Base-by-base conservation (phyloP, 345 rosid genomes). In the Acer negundo region DNA sequence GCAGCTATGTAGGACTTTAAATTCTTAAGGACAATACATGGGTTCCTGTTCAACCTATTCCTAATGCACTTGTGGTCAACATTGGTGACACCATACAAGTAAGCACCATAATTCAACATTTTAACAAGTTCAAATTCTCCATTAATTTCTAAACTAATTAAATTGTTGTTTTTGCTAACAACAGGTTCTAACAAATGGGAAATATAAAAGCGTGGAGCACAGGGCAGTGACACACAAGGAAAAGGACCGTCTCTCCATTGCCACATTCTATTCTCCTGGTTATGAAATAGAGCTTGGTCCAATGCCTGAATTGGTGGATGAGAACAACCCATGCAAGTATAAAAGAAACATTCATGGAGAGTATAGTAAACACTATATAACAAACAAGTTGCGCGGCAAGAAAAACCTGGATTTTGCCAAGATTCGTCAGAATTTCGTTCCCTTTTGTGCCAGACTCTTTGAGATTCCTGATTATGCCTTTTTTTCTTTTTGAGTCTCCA, bases 151-250 rank as follows among this genome's bases (percentile, higher is more conserved):
- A 35, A 35, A 35, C 38, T 35, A 42, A 7, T 1, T 46, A 28
- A 28, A 28, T 6, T 15, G 63, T 23, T 62, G 15, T 40, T 20
- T 24, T 7, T 62, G 5, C 38, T 35, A 35, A 35, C 83, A 93
- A 35, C 83, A 95, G 99, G 99, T 95, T 49, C 85, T 95, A 47
- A 90, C 96, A 66, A 95, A 95, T 80, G 99, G 99, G n/a, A 91
- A 80, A 80, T 92, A 92, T 91, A 92, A 90, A 81, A 95, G 98
- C 73, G 94, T 92, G 84, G 99, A 93, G 85, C 99, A 95, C 67
- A 89, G 99, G 66, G 98, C 98, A 65, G 90, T 95, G 70, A 89
- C 96, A 58, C 86, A 92, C 77, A 69, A 65, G 75, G 93, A 92
- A 75, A 88, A 76, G 19, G 98, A 91, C 80, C 86, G 98, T 17